Evolutionary conservation across 139 green algal species (phyloP).

Genomic region (Chlamydomonas applanata): DNA sequence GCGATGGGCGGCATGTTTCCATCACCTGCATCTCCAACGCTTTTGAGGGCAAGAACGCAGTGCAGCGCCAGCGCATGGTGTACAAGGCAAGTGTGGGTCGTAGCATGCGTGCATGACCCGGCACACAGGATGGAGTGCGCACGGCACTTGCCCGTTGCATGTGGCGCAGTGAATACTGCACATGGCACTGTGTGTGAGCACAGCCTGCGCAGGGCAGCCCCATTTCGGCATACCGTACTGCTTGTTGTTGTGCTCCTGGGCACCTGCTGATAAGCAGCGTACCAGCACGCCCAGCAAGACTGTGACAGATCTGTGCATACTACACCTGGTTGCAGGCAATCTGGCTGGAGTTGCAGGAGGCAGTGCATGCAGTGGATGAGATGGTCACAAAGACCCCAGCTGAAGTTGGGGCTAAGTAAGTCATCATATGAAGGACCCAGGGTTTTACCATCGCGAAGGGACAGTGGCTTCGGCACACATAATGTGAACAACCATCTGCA

Average conservation of each 20-base stretch:
- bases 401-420: constrained; percentile 31
- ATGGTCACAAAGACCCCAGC: constrained; percentile 77
- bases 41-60: constrained; percentile 77
- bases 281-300: not conserved
- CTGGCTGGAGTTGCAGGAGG: constrained; percentile 80
- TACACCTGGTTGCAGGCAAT: constrained; percentile 60
- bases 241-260: not conserved
- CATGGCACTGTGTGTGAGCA: no score
- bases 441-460: no score
- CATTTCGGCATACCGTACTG: not conserved
- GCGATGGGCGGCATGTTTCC: constrained; percentile 78
- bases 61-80: constrained; percentile 80
- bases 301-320: no score
- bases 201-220: no score
- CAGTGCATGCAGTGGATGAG: constrained; percentile 81
- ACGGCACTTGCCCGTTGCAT: no score
- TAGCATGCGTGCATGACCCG: no score
- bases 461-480: no score
- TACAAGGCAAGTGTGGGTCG: constrained; percentile 74
- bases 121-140: no score
- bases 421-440: no score
- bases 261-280: not conserved
- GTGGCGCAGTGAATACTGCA: no score
- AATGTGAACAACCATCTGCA: no score
- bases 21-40: constrained; percentile 69